phyloP scores from a whole-genome alignment of 495 filamentous ascomycete species.

The Tuber indicum region DNA sequence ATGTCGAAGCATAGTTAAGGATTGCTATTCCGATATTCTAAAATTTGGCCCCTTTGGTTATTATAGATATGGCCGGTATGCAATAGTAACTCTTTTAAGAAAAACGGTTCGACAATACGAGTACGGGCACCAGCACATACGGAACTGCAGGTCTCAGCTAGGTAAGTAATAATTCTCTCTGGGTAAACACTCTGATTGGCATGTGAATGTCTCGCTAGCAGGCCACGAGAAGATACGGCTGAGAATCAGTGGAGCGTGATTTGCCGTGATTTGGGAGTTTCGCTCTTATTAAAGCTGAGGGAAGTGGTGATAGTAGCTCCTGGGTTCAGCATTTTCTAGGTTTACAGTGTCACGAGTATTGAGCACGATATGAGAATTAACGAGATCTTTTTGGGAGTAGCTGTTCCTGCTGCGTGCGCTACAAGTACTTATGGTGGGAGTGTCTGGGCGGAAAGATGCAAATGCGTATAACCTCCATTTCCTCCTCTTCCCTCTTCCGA shows the following conservation, averaged over 20 bases:
- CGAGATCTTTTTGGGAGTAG: not conserved
- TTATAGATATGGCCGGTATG: not conserved
- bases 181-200: not conserved
- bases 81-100: not conserved
- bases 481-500: not conserved
- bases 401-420: not conserved
- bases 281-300: not conserved
- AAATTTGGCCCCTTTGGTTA: no score
- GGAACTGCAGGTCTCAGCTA: not conserved
- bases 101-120: not conserved
- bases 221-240: not conserved
- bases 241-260: not conserved
- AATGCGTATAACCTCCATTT: not conserved
- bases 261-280: not conserved
- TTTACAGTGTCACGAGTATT: not conserved
- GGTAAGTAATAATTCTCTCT: not conserved
- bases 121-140: not conserved
- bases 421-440: not conserved
- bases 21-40: no score
- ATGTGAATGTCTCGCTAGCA: not conserved
- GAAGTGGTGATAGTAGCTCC: not conserved
- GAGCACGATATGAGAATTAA: not conserved
- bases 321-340: not conserved
- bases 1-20: no score
- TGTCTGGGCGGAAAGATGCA: not conserved